Evolutionary conservation across 2,329 filamentous ascomycete species (phyloP), one percentile per base, ranked within the genome.

Genomic region (Aspergillus ochraceoroseus): DNA sequence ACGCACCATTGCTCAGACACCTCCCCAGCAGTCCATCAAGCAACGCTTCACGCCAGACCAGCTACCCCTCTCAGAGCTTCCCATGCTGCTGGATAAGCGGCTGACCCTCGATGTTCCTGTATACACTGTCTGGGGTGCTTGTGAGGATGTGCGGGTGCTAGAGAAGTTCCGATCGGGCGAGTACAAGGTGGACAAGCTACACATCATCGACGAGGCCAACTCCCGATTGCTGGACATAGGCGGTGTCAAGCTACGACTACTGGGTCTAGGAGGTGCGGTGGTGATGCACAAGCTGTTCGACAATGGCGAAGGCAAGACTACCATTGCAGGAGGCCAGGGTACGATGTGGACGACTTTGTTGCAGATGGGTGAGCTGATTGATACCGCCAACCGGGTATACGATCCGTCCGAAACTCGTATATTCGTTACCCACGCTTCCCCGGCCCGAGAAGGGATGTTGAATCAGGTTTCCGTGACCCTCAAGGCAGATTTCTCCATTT

Each of bases 251-350:
- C 80, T 98, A 51, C 85, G 92, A 58, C 77, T 98, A 34, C 79
- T 98, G 19, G 92, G 92, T 48, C 76, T 98, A 22, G 92, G 92
- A 51, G 92, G 92, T 57, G 92, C 92, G 5, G 90, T 98, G 4
- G 92, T 98, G 45, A 98, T 98, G 88, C 92, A 98, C 76, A 98
- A 98, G 75, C 79, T 98, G 12, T 98, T 98, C 60, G 92, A 98
- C 66, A 98, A 98, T 54, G 92, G 92, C 39, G 92, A 98, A 62
- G 92, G 92, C 46, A 83, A 90, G 66, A 98, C 92, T 35, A 98
- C 94, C 2, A 98, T 98, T 66, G 92, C 92, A 14, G 92, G 92
- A 62, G 92, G 92, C 13, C 92, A 98, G 66, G 92, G 92, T 47
- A 98, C 92, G 31, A 98, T 98, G 92, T 98, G 92, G 92, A 98